phyloP scores from a whole-genome alignment of 2,329 filamentous ascomycete genomes.

The Neopestalotiopsis rosae region DNA sequence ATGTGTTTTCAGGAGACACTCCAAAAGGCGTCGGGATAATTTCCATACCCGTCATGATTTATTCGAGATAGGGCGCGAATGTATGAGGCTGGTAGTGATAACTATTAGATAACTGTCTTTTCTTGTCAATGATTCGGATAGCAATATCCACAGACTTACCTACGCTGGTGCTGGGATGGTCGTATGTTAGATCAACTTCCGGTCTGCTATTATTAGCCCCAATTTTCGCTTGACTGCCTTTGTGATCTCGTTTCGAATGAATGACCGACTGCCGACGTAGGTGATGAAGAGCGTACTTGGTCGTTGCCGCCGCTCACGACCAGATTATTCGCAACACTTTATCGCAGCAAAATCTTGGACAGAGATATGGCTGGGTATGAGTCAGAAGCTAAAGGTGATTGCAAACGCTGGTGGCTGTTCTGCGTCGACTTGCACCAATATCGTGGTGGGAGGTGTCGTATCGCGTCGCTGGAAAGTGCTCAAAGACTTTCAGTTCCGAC shows the following conservation, averaged over 20 bases:
- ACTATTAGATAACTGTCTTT: not conserved
- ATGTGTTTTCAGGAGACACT: constrained; percentile 1
- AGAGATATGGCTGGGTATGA: not conserved
- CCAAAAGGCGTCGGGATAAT: not conserved
- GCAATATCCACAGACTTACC: not conserved
- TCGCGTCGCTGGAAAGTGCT: too few relatives aligned
- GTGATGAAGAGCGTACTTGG: constrained; percentile 7
- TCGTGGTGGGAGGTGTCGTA: too few relatives aligned
- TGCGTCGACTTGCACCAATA: too few relatives aligned
- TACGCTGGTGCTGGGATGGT: not conserved
- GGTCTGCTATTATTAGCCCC: not conserved
- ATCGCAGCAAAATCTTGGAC: not conserved
- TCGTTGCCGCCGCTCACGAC: constrained; percentile 7
- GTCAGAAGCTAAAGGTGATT: too few relatives aligned
- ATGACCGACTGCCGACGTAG: not conserved
- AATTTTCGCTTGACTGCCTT: not conserved
- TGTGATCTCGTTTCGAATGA: not conserved
- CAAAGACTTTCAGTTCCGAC: too few relatives aligned
- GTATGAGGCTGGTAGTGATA: not conserved
- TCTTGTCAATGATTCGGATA: too few relatives aligned
- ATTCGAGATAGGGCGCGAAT: not conserved
- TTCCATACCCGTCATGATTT: not conserved
- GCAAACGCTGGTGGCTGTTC: too few relatives aligned
- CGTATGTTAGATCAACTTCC: constrained; percentile 12
- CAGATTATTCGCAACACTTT: not conserved